Evolutionary conservation across 2,329 filamentous ascomycete genomes (phyloP).

Genomic region (Endocalyx cinctus): DNA sequence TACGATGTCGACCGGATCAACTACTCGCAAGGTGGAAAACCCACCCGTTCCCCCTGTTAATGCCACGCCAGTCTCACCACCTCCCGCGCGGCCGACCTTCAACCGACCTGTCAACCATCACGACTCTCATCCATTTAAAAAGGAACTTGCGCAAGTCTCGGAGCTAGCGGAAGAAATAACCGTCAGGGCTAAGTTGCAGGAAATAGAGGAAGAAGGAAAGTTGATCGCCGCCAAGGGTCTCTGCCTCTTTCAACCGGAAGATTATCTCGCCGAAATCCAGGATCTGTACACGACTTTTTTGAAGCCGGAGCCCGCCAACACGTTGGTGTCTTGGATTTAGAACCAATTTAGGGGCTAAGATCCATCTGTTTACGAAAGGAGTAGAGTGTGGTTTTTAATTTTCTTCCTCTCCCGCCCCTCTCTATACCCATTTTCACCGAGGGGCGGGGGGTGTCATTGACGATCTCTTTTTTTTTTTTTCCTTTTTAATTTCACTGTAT

Average conservation of each 20-base stretch:
- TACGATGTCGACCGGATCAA: slow-evolving; percentile 34
- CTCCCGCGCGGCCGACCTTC: slow-evolving; percentile 19
- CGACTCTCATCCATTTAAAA: slow-evolving; percentile 64
- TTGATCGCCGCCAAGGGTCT: slow-evolving; percentile 67
- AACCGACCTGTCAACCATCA: slow-evolving; percentile 21
- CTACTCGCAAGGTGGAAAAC: slow-evolving; percentile 25
- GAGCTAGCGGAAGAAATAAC: slow-evolving; percentile 89
- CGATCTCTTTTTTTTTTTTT: too few species aligned
- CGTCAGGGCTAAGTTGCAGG: slow-evolving; percentile 52
- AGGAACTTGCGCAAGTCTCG: slow-evolving; percentile 85
- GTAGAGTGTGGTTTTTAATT: too few species aligned
- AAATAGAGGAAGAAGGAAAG: slow-evolving; percentile 68
- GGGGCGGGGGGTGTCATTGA: too few species aligned
- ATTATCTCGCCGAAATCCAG: slow-evolving; percentile 80
- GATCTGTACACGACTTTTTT: slow-evolving; percentile 62
- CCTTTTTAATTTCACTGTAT: slow-evolving; percentile 30
- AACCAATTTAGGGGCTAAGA: too few species aligned
- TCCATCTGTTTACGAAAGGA: too few species aligned
- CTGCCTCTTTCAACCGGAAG: slow-evolving; percentile 68
- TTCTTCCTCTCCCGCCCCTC: too few species aligned
- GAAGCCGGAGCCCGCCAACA: slow-evolving; percentile 27
- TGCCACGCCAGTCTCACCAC: slow-evolving; percentile 26
- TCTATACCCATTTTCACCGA: too few species aligned
- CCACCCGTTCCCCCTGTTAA: slow-evolving; percentile 27
- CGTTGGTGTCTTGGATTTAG: slow-evolving; percentile 46